Conservation (phyloP, 202 grass and related monocot species). For the Carex arenaria region DNA sequence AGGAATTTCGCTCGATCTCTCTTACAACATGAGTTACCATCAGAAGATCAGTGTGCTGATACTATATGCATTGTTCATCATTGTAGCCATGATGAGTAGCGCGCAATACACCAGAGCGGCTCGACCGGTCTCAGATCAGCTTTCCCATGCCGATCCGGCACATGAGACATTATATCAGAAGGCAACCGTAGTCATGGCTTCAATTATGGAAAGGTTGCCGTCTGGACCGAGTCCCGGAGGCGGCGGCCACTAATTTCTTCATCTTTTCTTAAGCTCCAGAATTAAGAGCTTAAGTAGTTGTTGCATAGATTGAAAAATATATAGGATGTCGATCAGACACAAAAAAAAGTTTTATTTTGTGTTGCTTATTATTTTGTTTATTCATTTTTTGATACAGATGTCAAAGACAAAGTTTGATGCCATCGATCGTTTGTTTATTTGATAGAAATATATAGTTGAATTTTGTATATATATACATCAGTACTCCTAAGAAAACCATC, state of each 20-base stretch:
- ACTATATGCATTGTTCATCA: background rate
- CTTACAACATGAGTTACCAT: slow-evolving; percentile 19
- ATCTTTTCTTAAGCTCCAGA: background rate
- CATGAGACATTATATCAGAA: slow-evolving; percentile 13
- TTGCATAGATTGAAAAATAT: background rate
- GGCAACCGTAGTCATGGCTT: slow-evolving; percentile 33
- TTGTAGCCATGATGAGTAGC: slow-evolving; percentile 15
- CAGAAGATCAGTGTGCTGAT: background rate
- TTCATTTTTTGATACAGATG: slow-evolving; percentile 4
- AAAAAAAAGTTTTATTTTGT: background rate
- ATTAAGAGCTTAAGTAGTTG: background rate
- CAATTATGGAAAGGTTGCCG: slow-evolving; percentile 51
- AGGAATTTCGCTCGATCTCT: background rate
- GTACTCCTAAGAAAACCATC: too few species aligned
- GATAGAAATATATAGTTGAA: too few species aligned
- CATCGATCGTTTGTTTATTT: background rate
- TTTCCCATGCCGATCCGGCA: slow-evolving; percentile 21
- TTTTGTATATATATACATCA: too few species aligned
- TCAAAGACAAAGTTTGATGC: background rate
- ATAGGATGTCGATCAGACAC: background rate
- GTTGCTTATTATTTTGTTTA: background rate
- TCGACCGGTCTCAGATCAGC: slow-evolving; percentile 36
- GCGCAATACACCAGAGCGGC: slow-evolving; percentile 31
- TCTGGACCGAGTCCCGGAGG: slow-evolving; percentile 53
- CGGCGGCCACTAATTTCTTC: slow-evolving; percentile 35